Percentiles rank a stretch among this genome's conserved stretches.
Evolutionary conservation across 495 filamentous ascomycete species (phyloP).

Genomic region (Penicillium subrubescens): DNA sequence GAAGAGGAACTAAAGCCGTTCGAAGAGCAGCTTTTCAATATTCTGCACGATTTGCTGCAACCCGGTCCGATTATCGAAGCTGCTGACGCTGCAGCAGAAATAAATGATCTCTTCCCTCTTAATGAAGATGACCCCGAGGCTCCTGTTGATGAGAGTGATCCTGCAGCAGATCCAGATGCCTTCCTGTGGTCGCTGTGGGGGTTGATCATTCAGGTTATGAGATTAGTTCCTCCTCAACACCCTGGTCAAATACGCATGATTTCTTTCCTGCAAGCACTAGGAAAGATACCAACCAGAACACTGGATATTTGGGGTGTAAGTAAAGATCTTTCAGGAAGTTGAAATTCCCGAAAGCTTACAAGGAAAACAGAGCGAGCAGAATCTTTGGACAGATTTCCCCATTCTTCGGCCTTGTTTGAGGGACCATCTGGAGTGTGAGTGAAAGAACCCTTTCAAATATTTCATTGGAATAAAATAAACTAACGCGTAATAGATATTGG

Average conservation of each 20-base stretch:
- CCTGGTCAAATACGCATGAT: slow-evolving; percentile 4
- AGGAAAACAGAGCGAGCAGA: not conserved
- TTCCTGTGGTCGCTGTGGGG: slow-evolving; percentile 6
- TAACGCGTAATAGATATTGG: not conserved
- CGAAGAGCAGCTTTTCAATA: slow-evolving; percentile 1
- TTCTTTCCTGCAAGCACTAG: not conserved
- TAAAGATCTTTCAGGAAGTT: not conserved
- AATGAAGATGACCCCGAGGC: not conserved
- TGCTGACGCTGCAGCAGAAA: not conserved
- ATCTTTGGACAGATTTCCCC: slow-evolving; percentile 5
- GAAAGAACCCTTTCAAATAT: not conserved
- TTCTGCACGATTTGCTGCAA: slow-evolving; percentile 1
- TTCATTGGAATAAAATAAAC: not conserved
- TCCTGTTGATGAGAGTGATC: not conserved
- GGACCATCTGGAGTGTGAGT: slow-evolving; percentile 6
- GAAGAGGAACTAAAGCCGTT: slow-evolving; percentile 1
- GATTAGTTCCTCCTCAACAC: slow-evolving; percentile 3
- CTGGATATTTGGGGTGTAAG: slow-evolving; percentile 6
- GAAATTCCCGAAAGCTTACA: not conserved
- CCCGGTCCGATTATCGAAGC: not conserved
- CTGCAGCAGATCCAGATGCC: not conserved
- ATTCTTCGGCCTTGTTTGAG: slow-evolving; percentile 5
- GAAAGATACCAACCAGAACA: not conserved
- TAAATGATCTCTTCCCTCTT: not conserved
- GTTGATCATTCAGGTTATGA: not conserved